Conservation (phyloP, 2,329 filamentous ascomycete species). For the Aschersonia sp. region DNA sequence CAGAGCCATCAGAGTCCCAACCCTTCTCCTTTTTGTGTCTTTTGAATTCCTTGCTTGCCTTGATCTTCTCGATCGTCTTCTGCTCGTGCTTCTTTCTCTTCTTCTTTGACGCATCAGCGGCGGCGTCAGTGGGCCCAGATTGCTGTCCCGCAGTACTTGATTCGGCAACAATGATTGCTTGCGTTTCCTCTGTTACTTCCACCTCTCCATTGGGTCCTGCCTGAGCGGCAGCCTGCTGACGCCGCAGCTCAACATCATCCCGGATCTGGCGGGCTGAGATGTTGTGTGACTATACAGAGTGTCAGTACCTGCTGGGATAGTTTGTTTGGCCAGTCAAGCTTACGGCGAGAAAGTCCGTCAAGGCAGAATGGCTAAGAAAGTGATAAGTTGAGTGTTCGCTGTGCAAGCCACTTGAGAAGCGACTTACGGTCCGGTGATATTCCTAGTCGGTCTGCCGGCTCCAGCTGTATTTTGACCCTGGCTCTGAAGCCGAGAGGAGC, state of each 20-base stretch:
- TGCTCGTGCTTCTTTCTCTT: constrained; percentile 33
- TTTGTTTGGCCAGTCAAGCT: constrained; percentile 6
- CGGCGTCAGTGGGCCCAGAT: constrained; percentile 10
- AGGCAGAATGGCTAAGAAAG: constrained; percentile 29
- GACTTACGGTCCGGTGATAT: constrained; percentile 24
- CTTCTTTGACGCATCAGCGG: constrained; percentile 17
- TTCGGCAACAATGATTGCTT: constrained; percentile 5
- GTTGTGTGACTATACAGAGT: constrained; percentile 43
- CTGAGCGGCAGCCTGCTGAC: constrained; percentile 20
- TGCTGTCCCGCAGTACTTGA: constrained; percentile 11
- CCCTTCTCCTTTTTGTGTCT: constrained; percentile 28
- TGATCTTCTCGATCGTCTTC: constrained; percentile 45
- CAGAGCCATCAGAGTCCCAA: constrained; percentile 32
- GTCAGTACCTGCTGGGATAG: too few species aligned
- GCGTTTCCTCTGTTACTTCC: constrained; percentile 6
- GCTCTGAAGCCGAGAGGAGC: constrained; percentile 2
- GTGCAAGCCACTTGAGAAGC: background rate
- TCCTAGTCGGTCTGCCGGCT: constrained; percentile 12
- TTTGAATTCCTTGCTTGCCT: constrained; percentile 42
- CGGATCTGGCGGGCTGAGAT: constrained; percentile 48
- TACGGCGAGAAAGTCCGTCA: constrained; percentile 38
- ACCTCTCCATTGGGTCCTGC: constrained; percentile 8
- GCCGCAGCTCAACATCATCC: constrained; percentile 30
- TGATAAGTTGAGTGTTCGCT: too few species aligned
- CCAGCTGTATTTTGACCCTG: constrained; percentile 2